Percentiles rank a stretch among this genome's conserved stretches.
These are phyloP conservation scores for Protomyces macrosporus DNA, from an alignment of 1,139 yeast genomes.

Conservation along the genomic window DNA sequence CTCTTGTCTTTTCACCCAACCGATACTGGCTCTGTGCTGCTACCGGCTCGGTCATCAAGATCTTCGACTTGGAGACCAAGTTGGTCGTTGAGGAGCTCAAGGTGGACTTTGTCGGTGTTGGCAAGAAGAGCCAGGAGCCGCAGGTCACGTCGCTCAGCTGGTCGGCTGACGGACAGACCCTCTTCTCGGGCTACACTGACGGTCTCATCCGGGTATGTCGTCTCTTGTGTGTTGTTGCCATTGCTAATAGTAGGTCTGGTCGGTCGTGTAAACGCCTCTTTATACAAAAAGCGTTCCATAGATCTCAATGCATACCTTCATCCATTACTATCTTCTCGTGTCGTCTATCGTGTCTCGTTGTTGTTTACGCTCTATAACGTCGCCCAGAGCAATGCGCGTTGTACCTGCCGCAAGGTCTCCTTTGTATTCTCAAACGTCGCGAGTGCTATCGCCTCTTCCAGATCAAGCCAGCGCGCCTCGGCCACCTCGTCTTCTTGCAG, in stretches of 20 bases:
- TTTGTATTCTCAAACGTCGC: neutral
- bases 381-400: neutral
- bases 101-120: conserved; percentile 91
- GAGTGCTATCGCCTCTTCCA: neutral
- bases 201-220: conserved; percentile 42
- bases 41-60: conserved; percentile 95
- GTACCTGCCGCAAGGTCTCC: neutral
- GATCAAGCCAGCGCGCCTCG: neutral
- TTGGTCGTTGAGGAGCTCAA: conserved; percentile 94
- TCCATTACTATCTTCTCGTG: too few relatives aligned
- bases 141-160: conserved; percentile 97
- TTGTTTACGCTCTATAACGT: neutral
- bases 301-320: neutral
- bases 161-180: conserved; percentile 99
- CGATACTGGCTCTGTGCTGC: conserved; percentile 99
- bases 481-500: neutral
- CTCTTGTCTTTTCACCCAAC: conserved; percentile 99
- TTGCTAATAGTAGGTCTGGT: conserved; percentile 18
- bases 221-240: neutral
- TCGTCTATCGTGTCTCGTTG: neutral
- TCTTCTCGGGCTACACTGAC: conserved; percentile 99
- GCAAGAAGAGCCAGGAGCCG: conserved; percentile 88
- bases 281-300: neutral
- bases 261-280: conserved; percentile 10
- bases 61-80: conserved; percentile 97